Evolutionary conservation across 2,329 filamentous ascomycete genomes (phyloP).

Genomic region (Saccharata proteae): DNA sequence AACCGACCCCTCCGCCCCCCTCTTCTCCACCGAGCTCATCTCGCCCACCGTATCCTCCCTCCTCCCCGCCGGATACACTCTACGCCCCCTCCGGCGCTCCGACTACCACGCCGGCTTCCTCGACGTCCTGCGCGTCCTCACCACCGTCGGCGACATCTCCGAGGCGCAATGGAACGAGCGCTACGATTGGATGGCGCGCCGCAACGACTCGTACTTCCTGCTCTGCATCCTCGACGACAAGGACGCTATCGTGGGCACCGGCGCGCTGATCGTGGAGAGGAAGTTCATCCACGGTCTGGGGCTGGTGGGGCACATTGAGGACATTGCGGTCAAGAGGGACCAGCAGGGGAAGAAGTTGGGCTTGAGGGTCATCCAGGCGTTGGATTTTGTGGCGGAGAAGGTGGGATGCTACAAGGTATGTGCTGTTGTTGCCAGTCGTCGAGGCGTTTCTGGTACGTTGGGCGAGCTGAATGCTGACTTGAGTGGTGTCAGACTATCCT

Average conservation of each 20-base stretch:
- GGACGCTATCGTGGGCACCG: conserved; percentile 71
- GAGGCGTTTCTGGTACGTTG: not conserved
- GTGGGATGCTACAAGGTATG: conserved; percentile 82
- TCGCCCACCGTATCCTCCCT: conserved; percentile 58
- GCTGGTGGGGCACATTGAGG: conserved; percentile 88
- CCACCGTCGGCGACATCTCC: conserved; percentile 78
- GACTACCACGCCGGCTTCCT: conserved; percentile 80
- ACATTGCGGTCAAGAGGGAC: conserved; percentile 88
- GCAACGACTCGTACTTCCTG: conserved; percentile 72
- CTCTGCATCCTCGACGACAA: conserved; percentile 70
- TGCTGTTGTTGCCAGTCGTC: conserved; percentile 7
- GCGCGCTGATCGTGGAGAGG: conserved; percentile 79
- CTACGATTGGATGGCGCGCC: conserved; percentile 67
- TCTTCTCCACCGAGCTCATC: conserved; percentile 70
- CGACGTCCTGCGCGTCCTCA: conserved; percentile 81
- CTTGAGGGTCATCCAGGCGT: conserved; percentile 79
- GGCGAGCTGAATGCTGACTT: not conserved
- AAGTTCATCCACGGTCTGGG: conserved; percentile 84
- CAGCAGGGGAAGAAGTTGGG: conserved; percentile 97
- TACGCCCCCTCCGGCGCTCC: conserved; percentile 64
- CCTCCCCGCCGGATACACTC: conserved; percentile 69
- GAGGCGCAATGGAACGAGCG: conserved; percentile 60
- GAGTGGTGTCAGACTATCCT: conserved; percentile 59
- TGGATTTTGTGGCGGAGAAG: conserved; percentile 77
- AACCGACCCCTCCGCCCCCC: conserved; percentile 33